Evolutionary conservation across 345 rosid genomes (phyloP), one percentile per base, ranked within the genome.

Genomic region (Pugionium dolabratum): DNA sequence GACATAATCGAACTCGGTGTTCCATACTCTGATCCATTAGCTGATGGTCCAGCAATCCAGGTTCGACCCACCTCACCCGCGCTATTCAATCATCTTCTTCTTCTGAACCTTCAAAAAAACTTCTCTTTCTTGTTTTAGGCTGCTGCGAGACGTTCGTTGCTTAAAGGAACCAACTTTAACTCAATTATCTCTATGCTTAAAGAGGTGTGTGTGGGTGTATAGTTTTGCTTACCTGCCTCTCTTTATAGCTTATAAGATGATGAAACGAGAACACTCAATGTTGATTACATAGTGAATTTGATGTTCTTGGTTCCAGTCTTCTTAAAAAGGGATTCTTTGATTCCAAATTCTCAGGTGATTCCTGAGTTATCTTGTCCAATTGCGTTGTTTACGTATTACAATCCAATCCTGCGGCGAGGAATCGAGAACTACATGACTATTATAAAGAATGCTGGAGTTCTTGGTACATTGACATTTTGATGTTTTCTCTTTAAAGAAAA

Each of bases 1-100:
- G 95, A 94, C 79, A 87, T 91, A 10, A 94, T 88, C 76, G 93
- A 91, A 67, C 78, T 83, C 28, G 97, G 97, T 67, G 86, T 94
- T 26, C 86, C 95, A 0, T 94, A 88, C 75, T 94, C 97, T 59
- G 97, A 91, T 79, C 93, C 99, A 42, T 59, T 91, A 44, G 97
- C 95, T 27, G 97, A 94, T 78, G 96, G 93, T 73, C 97, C 88
- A 7, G 89, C 90, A 48, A 90, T 94, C 47, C 99, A 94, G 97
- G 99, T 94, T 73, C 57, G 71, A 75, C 25, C 8, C 2, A 36
- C 62, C 57, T 1, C 36, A 30, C 2, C 36, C 7, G 3, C 42
- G 39, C 7, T 27, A 1, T 58, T 49, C 28, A 59, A 0, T 48
- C 36, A 44, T 46, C n/a, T 18, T 52, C 48, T 11, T 51, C 47